Evolutionary conservation across 2,329 filamentous ascomycete genomes (phyloP), one percentile per base, ranked within the genome.

Genomic region (Aspergillus fructus): DNA sequence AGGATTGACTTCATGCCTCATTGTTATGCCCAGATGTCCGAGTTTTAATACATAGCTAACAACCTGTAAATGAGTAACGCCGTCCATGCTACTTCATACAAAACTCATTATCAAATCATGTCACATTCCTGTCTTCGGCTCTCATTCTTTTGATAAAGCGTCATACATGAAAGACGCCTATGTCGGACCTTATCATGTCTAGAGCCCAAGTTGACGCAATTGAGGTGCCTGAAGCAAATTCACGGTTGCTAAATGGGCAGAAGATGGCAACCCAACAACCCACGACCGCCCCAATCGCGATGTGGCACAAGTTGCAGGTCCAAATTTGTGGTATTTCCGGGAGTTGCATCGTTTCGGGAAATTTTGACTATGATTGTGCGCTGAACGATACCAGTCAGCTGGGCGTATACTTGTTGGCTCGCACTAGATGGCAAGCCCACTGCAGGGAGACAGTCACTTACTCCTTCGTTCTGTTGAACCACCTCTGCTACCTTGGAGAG

Each of bases 241-340:
- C 8, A 45, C 27, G n/a, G 42, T 46, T 27, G 37, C 83, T 79
- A 96, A 56, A 96, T 65, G 24, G 91, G 91, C 64, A 96, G 77
- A 62, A 97, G 84, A 77, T 97, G 93, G 73, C 93, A 99, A 54
- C 93, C 93, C 67, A 99, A 78, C 72, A 96, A 78, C 12, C 93
- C 94, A 73, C 91, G 83, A 30, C 94, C 94, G 64, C 93, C 93
- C 93, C 94, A 99, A 70, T 93, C 82, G 45, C 85, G 84, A 66
- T 85, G 83, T 53, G 93, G 93, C 48, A 81, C 90, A 62, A 99
- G 77, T 62, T 84, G 86, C 67, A 97, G 76, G 56, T 86, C 82
- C 57, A 94, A 73, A 63, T 91, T 75, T 51, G 75, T 72, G 19
- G 70, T 72, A 39, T 70, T 62, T 6, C 83, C 67, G 81, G 79